Conservation (phyloP, 139 green algal genomes). For the Coccomyxa sp. region DNA sequence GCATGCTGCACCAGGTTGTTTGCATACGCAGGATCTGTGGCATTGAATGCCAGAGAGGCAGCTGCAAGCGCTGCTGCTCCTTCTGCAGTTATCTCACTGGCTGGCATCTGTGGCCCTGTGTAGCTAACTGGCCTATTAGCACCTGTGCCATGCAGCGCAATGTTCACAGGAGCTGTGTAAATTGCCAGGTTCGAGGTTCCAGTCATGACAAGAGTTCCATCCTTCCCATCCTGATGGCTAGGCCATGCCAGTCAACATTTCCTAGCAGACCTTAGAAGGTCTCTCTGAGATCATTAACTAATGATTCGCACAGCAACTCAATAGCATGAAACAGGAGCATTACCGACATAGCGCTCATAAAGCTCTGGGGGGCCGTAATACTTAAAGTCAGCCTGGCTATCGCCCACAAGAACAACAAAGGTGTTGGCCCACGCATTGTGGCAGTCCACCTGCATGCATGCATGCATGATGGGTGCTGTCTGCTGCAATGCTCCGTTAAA, state of each 20-base stretch:
- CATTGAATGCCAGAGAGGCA: neutral
- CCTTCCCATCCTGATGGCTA: neutral
- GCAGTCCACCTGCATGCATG: neutral
- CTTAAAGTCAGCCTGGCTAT: neutral
- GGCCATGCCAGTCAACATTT: neutral
- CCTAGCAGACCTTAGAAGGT: neutral
- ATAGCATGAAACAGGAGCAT: neutral
- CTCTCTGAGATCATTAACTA: neutral
- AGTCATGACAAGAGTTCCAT: neutral
- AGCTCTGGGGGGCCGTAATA: neutral
- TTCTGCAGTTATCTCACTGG: neutral
- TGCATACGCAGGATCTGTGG: neutral
- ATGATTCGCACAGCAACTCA: neutral
- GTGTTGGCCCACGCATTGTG: too few species aligned
- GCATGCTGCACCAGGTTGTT: neutral
- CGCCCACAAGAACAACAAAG: neutral
- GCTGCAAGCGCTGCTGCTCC: slow-evolving; percentile 1
- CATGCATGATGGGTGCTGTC: neutral
- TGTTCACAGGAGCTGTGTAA: too few species aligned
- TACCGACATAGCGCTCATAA: neutral
- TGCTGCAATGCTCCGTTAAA: neutral
- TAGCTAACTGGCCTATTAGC: neutral
- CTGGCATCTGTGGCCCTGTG: neutral
- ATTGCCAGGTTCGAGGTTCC: neutral
- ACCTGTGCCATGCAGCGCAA: neutral